These are phyloP conservation scores for Ascochyta lentis DNA, from an alignment of 2,329 filamentous ascomycete genomes.

Conservation along the genomic window DNA sequence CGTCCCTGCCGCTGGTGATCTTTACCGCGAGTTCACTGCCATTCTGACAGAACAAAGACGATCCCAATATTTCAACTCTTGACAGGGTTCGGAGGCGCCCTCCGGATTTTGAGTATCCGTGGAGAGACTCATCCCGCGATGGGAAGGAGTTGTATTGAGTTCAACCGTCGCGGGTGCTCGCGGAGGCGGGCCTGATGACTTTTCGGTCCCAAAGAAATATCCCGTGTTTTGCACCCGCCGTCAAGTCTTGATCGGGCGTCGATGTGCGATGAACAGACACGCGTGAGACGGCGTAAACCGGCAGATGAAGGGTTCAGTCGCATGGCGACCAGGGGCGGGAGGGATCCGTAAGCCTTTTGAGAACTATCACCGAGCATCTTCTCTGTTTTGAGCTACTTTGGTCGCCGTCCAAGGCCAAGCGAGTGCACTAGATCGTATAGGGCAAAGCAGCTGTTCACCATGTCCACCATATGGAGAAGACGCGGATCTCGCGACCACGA, in stretches of 20 bases:
- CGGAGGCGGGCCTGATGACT: conserved; percentile 7
- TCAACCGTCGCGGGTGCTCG: conserved; percentile 9
- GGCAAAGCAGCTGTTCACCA: neutral
- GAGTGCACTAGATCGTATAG: neutral
- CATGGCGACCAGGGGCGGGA: conserved; percentile 17
- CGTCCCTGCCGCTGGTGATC: conserved; percentile 7
- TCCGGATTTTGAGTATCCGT: neutral
- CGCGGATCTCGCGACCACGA: conserved; percentile 13
- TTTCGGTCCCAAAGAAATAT: conserved; percentile 9
- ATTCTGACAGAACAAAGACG: neutral
- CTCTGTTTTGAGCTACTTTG: neutral
- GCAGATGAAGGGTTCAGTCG: conserved; percentile 7
- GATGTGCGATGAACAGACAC: neutral
- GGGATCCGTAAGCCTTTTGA: conserved; percentile 11
- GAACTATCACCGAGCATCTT: conserved; percentile 6
- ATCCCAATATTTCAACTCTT: conserved; percentile 8
- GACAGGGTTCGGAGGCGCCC: neutral
- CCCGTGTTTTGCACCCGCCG: neutral
- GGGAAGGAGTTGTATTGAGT: neutral
- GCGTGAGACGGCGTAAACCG: conserved; percentile 7
- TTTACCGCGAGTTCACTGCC: conserved; percentile 2
- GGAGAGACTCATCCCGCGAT: neutral
- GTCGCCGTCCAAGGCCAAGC: neutral
- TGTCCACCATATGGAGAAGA: conserved; percentile 10
- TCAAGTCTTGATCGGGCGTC: neutral